Evolutionary conservation across 228 moss, liverwort and hornwort genomes (phyloP), one percentile per base, ranked within the genome.

Genomic region (Sphagnum magellanicum): DNA sequence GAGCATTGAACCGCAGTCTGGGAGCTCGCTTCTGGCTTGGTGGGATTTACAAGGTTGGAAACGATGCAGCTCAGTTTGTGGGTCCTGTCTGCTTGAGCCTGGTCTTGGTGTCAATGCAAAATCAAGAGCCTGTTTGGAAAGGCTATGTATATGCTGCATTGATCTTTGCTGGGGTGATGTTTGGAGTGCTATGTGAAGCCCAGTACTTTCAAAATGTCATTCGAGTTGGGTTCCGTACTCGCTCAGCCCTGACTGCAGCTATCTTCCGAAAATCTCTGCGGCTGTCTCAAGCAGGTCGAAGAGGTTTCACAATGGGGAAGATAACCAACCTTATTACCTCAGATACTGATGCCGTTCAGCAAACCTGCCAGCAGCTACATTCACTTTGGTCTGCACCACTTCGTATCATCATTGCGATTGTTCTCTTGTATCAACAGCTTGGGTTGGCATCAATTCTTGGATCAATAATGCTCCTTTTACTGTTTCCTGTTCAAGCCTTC

Each of bases 241-340:
- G 91, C 16, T 83, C 88, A 7, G 78, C 91, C 9, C 68, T 91
- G 59, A 83, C 88, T 16, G 91, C 88, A 50, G 77, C 91, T 49
- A 81, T 91, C 8, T 91, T 88, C 65, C 77, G 91, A 4, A 91
- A 91, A 70, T 86, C 91, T 8, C 62, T 91, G 73, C 77, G 91
- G 10, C 73, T 91, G 49, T 88, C 91, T 5, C 91, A 88, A 61
- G 76, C 79, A 16, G 91, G 86, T 8, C 83, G 91, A 4, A 83
- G 81, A 50, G 78, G 79, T 8, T 91, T 88, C 65, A 81, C 83
- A 50, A 76, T 88, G 6, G 91, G 91, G 46, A 88, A 88, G 68
- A 91, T 91, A 50, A 91, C 88, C 47, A 91, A 91, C 53, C 79
- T 91, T 16, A 91, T 91, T 86, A 91, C 91, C 48, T 88, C 91